Evolutionary conservation across 371 early-diverging fungal species (phyloP), one percentile per base, ranked within the genome.

Genomic region (Zychaea mexicana): DNA sequence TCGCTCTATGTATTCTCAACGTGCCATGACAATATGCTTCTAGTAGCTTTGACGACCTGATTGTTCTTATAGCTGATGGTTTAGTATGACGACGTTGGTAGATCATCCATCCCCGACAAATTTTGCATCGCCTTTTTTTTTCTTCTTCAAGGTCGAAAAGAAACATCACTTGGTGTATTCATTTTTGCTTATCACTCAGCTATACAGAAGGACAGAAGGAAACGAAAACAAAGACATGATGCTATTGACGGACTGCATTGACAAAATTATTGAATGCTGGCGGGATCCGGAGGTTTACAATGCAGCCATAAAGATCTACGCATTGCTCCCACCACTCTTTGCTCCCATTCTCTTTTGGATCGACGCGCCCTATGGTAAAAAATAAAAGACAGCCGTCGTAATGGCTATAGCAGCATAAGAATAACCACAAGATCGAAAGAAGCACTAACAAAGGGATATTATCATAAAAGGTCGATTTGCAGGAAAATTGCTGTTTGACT

Each of bases 301-400:
- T 31, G 46, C 36, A 8, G 54, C 49, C 8, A 3, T 70, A 17
- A 42, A 19, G 24, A 39, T 57, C 22, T 70, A 70, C 22, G 46
- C 30, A 3, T 2, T 38, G 0, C 39, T 66, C 21, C 66, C 70
- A 0, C 58, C 63, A 1, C 7, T 63, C 22, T 30, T 63, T 17
- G 27, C 58, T 13, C 64, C 66, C 0, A 57, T 53, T 32, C 63
- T 71, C 2, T 53, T 63, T 24, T 36, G 59, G 24, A 53, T 66
- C 31, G 64, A 71, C 39, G 71, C 71, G 8, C 67, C 71, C 27
- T 71, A 71, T 39, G 71, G 71, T 71, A 66, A 58, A n/a, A 32
- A 8, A 3, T 21, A 22, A 38, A 13, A 52, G 21, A 22, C 9
- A 33, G 7, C n/a, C n/a, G n/a, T n/a, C n/a, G n/a, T n/a, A n/a